Base-by-base conservation (phyloP, 148 eudicot genomes). In the Suaeda aralocaspica region DNA sequence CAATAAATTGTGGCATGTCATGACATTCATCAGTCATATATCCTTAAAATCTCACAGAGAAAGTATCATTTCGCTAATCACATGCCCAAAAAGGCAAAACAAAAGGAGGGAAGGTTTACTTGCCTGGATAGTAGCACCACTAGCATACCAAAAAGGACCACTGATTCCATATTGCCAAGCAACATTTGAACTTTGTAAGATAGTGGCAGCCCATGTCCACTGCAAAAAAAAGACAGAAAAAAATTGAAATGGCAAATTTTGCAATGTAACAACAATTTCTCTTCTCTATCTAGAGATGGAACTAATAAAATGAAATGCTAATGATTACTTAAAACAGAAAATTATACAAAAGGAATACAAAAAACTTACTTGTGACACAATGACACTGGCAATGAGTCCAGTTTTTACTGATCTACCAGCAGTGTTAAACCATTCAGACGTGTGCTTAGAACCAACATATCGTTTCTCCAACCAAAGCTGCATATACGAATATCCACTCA, bases 121-220 rank as follows among this genome's bases (percentile, higher is more conserved):
- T 88, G 74, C 96, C 92, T 94, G 97, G 66, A 94, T 87, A 66
- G 92, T 83, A 55, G 97, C 98, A 1, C 96, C 98, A 72, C 97
- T 94, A 33, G 98, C 98, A 69, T 94, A 94, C 98, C 98, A 94
- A 77, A 91, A 91, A 28, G 97, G 97, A 71, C 98, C 97, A 41
- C 98, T 91, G 41, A 94, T 82, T 63, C 98, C 98, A 82, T 91
- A 89, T 73, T 91, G 72, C 98, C 98, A 94, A 31, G 98, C 98
- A 34, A 92, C 98, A 77, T 92, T 92, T 10, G 96, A 92, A 72
- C 98, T 92, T 79, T 92, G 94, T 78, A 90, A 82, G 72, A 90
- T 92, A 19, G 98, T 92, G 53, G 98, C 98, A 69, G 98, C 94
- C 94, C 98, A 92, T 69, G 98, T 90, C 98, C 96, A 90, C 98